A percentile compares a stretch with the other conserved stretches of the same genome.
Evolutionary conservation across 352 stramenopile species (phyloP).

Genomic region (Pythium phragmiticola): DNA sequence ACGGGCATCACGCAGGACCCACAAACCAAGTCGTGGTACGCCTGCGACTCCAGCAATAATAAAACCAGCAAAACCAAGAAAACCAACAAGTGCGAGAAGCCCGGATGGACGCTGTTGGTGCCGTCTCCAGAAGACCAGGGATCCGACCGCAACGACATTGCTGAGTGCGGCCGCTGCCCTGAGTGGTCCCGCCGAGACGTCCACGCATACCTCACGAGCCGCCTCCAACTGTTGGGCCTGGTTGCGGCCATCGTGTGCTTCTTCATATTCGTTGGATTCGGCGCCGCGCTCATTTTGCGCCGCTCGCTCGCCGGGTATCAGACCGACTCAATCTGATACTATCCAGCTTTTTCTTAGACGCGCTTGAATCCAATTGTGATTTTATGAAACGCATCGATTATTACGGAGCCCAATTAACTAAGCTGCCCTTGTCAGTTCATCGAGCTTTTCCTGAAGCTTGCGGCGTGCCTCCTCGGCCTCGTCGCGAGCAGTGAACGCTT

Average conservation of each 20-base stretch:
- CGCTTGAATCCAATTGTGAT: neutral
- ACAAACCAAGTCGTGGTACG: constrained; percentile 40
- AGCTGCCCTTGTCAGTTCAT: constrained; percentile 30
- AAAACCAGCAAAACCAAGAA: constrained; percentile 4
- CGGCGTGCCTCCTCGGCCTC: constrained; percentile 48
- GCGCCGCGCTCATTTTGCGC: constrained; percentile 64
- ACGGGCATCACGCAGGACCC: constrained; percentile 38
- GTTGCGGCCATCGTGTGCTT: constrained; percentile 67
- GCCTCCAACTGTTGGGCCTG: constrained; percentile 62
- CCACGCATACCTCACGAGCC: constrained; percentile 61
- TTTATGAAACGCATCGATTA: neutral
- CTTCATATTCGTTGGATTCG: constrained; percentile 76
- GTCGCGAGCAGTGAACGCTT: constrained; percentile 67
- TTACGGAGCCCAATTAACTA: neutral
- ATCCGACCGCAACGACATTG: constrained; percentile 64
- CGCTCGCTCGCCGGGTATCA: constrained; percentile 77
- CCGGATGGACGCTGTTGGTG: constrained; percentile 59
- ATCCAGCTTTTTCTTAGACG: neutral
- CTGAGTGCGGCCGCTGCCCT: constrained; percentile 67
- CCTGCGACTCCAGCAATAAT: constrained; percentile 29
- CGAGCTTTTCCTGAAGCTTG: constrained; percentile 37
- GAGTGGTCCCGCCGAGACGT: constrained; percentile 75
- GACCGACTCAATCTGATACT: constrained; percentile 76
- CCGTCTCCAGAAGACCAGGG: constrained; percentile 51
- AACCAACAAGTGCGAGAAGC: constrained; percentile 33